phyloP scores from a whole-genome alignment of 1,284 basidiomycete genomes.

The Leucoagaricus sp. region DNA sequence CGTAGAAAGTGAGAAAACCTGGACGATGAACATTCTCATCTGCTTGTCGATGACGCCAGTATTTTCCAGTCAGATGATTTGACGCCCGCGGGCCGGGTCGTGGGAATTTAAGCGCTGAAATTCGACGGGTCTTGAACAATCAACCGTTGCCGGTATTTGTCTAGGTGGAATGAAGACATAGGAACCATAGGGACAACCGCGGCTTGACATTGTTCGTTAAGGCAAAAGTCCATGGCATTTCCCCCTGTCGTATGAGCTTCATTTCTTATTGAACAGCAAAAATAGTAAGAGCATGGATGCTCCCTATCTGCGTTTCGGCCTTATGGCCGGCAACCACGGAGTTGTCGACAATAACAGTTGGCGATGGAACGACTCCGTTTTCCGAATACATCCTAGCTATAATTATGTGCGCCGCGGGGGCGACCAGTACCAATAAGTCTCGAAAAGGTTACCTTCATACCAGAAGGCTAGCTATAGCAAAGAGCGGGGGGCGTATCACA shows the following conservation, averaged over 20 bases:
- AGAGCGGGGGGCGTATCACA: neutral
- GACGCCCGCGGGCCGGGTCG: neutral
- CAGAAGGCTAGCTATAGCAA: no score
- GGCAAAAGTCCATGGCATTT: neutral
- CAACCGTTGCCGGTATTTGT: no score
- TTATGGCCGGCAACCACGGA: slow-evolving; percentile 9
- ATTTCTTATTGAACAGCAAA: neutral
- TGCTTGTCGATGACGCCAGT: neutral
- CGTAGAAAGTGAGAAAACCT: neutral
- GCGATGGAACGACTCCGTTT: neutral
- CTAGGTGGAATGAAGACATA: neutral
- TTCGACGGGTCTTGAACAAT: neutral
- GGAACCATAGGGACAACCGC: neutral
- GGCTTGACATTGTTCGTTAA: neutral
- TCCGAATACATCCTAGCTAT: neutral
- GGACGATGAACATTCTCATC: neutral
- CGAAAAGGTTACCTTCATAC: neutral
- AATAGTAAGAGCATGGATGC: neutral
- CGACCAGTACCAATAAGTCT: neutral
- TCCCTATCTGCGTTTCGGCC: neutral
- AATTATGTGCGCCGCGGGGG: slow-evolving; percentile 3
- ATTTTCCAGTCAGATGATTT: neutral
- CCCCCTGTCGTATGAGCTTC: neutral
- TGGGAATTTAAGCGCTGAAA: neutral
- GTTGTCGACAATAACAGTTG: neutral